A percentile compares a stretch with the other conserved stretches of the same genome.
Conservation (phyloP, 2,329 filamentous ascomycete genomes). For the Diaporthe citri region DNA sequence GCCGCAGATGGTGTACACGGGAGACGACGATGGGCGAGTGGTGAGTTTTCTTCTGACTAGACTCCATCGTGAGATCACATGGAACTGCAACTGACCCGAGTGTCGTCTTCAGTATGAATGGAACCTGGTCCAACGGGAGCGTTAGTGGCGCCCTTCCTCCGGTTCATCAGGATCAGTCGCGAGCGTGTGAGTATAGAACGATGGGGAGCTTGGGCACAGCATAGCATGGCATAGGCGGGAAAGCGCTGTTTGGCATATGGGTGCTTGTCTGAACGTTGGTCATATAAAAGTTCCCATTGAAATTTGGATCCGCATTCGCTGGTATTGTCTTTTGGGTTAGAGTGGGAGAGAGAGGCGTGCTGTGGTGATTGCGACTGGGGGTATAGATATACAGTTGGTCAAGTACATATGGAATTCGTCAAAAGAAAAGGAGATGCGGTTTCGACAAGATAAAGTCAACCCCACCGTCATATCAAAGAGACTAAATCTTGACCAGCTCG, state of each 20-base stretch:
- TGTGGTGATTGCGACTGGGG: not conserved
- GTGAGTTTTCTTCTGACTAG: constrained; percentile 63
- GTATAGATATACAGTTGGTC: constrained; percentile 19
- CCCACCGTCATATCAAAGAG: not conserved
- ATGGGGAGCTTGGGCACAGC: not conserved
- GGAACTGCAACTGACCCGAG: constrained; percentile 4
- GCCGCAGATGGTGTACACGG: constrained; percentile 88
- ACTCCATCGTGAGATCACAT: not conserved
- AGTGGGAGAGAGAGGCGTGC: not conserved
- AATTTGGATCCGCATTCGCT: constrained; percentile 17
- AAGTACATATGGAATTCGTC: not conserved
- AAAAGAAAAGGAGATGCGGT: not conserved
- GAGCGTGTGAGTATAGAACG: constrained; percentile 13
- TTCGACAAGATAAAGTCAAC: not conserved
- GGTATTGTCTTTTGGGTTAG: constrained; percentile 12
- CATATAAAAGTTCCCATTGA: constrained; percentile 11
- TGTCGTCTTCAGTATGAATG: constrained; percentile 68
- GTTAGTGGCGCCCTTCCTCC: constrained; percentile 52
- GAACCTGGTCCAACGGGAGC: constrained; percentile 70
- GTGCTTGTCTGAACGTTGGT: constrained; percentile 11
- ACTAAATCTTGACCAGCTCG: not conserved
- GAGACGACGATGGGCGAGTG: constrained; percentile 92
- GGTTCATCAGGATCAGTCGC: constrained; percentile 14
- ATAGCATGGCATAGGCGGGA: not conserved
- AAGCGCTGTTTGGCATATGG: constrained; percentile 7